A percentile compares a stretch with the other conserved stretches of the same genome.
phyloP scores from a whole-genome alignment of 2,329 filamentous ascomycete genomes.

The Simplicillium sp. region DNA sequence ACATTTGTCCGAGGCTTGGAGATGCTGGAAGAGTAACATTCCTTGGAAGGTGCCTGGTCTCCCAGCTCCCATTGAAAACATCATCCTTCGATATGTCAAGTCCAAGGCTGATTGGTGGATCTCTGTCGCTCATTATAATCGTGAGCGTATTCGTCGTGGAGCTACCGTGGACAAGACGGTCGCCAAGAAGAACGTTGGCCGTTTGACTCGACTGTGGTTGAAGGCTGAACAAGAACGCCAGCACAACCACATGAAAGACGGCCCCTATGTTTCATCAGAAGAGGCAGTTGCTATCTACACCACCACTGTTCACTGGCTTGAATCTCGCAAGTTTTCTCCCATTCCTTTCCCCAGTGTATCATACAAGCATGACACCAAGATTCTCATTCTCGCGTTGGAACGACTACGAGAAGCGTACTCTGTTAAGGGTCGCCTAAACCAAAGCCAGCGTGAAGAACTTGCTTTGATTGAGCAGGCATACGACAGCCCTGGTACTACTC shows the following conservation, averaged over 20 bases:
- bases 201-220: slow-evolving; percentile 88
- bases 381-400: slow-evolving; percentile 89
- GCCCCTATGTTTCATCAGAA: slow-evolving; percentile 95
- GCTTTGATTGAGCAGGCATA: slow-evolving; percentile 97
- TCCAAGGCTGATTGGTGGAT: slow-evolving; percentile 99
- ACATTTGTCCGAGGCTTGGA: slow-evolving; percentile 95
- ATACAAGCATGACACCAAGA: slow-evolving; percentile 99
- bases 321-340: slow-evolving; percentile 95
- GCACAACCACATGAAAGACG: slow-evolving; percentile 99
- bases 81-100: slow-evolving; percentile 97
- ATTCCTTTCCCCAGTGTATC: slow-evolving; percentile 98
- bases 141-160: slow-evolving; percentile 89
- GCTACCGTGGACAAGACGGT: slow-evolving; percentile 99
- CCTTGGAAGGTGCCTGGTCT: slow-evolving; percentile 98
- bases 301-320: slow-evolving; percentile 96
- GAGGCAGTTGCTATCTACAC: slow-evolving; percentile 98
- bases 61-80: slow-evolving; percentile 95
- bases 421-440: slow-evolving; percentile 91
- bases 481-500: slow-evolving; percentile 89
- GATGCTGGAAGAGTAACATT: slow-evolving; percentile 99
- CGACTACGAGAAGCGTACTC: slow-evolving; percentile 92
- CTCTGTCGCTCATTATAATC: slow-evolving; percentile 96
- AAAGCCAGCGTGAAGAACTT: slow-evolving; percentile 93
- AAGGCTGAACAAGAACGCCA: slow-evolving; percentile 98
- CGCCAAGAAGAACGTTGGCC: slow-evolving; percentile 96